phyloP scores from a whole-genome alignment of 225 moss, liverwort and hornwort genomes.

The Marchantia paleacea region DNA sequence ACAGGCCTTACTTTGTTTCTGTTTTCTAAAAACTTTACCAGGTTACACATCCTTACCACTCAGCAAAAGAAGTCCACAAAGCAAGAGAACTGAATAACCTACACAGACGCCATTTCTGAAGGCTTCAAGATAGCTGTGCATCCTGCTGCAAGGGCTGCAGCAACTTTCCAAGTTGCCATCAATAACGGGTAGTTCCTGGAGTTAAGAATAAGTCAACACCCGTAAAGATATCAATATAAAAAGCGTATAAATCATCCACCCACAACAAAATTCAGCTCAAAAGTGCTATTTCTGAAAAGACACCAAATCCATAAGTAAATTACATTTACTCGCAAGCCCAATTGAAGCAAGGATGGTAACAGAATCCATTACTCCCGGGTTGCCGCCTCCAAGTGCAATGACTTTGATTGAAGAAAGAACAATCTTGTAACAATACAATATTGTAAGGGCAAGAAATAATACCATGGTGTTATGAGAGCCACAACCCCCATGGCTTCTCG shows the following conservation, averaged over 20 bases:
- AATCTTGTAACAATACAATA: neutral
- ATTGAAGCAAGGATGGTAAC: neutral
- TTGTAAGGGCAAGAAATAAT: neutral
- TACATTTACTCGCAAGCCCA: neutral
- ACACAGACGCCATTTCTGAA: constrained; percentile 94
- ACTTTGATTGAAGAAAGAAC: neutral
- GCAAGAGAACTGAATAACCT: constrained; percentile 28
- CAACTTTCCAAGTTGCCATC: constrained; percentile 99
- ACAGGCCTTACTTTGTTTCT: too few relatives aligned
- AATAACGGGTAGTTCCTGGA: constrained; percentile 93
- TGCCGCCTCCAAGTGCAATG: neutral
- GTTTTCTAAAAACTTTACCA: too few relatives aligned
- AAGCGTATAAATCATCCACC: too few relatives aligned
- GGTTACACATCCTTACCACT: neutral
- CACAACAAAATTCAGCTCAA: too few relatives aligned
- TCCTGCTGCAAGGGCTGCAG: constrained; percentile 96
- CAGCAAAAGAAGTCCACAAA: neutral
- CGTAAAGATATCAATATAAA: too few relatives aligned
- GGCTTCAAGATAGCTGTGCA: constrained; percentile 91
- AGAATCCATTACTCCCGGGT: neutral
- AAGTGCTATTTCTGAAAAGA: too few relatives aligned
- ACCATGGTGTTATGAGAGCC: constrained; percentile 96
- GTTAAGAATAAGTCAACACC: neutral
- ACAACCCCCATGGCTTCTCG: constrained; percentile 86
- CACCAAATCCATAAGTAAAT: too few relatives aligned